These are phyloP conservation scores for Ogataea allantospora DNA, from an alignment of 805 yeast species.

Conservation along the genomic window DNA sequence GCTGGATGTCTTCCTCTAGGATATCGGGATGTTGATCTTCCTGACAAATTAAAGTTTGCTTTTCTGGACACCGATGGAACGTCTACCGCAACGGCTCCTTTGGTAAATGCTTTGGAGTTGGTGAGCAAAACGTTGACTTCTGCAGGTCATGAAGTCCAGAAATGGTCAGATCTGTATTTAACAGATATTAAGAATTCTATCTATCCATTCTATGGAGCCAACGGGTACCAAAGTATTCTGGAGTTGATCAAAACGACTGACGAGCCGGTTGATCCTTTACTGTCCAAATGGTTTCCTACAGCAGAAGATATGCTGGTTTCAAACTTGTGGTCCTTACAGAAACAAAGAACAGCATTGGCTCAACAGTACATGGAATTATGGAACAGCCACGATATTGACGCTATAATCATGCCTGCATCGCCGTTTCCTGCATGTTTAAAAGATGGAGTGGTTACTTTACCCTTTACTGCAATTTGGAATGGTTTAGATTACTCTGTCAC, in stretches of 20 bases:
- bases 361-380: slow-evolving; percentile 32
- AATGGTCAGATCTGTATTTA: slow-evolving; percentile 43
- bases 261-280: slow-evolving; percentile 37
- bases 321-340: slow-evolving; percentile 40
- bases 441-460: slow-evolving; percentile 46
- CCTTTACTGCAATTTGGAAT: slow-evolving; percentile 38
- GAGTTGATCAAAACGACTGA: slow-evolving; percentile 38
- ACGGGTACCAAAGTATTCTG: slow-evolving; percentile 37
- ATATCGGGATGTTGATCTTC: slow-evolving; percentile 3
- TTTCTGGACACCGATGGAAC: slow-evolving; percentile 42
- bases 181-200: slow-evolving; percentile 44
- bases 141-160: slow-evolving; percentile 52
- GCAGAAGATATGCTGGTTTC: slow-evolving; percentile 36
- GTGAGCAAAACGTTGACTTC: slow-evolving; percentile 32
- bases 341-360: slow-evolving; percentile 38
- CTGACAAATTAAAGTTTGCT: slow-evolving; percentile 40
- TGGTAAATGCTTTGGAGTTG: slow-evolving; percentile 42
- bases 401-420: slow-evolving; percentile 46
- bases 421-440: slow-evolving; percentile 40
- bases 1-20: slow-evolving; percentile 9
- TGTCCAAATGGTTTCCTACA: slow-evolving; percentile 32
- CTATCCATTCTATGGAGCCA: slow-evolving; percentile 40
- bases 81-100: slow-evolving; percentile 49
- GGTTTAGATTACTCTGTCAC: slow-evolving; percentile 47
- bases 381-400: slow-evolving; percentile 47